Percentiles rank a stretch among this genome's conserved stretches.
These are phyloP conservation scores for Fusarium sororula DNA, from an alignment of 2,329 filamentous ascomycete genomes.

Conservation along the genomic window DNA sequence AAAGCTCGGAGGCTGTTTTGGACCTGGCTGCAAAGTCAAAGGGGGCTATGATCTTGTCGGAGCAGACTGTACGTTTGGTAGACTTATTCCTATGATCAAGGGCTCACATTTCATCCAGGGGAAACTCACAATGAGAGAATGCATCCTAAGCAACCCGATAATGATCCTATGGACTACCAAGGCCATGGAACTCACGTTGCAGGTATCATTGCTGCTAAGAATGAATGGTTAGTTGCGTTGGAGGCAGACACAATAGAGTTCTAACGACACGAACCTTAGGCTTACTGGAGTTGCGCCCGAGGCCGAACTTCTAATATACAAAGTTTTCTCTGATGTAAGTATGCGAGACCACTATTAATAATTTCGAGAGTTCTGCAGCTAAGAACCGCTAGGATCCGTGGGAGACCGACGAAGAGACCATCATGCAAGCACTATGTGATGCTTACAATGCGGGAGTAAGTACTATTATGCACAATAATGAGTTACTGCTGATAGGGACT, in stretches of 20 bases:
- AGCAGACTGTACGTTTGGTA: slow-evolving; percentile 40
- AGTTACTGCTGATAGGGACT: not conserved
- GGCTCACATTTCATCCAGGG: slow-evolving; percentile 39
- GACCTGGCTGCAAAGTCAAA: slow-evolving; percentile 50
- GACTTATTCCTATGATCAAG: not conserved
- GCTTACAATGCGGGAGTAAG: slow-evolving; percentile 48
- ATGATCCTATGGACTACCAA: slow-evolving; percentile 48
- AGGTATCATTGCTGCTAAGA: slow-evolving; percentile 59
- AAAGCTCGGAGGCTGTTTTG: slow-evolving; percentile 52
- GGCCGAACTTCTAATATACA: slow-evolving; percentile 55
- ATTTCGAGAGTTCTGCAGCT: not conserved
- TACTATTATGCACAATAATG: not conserved
- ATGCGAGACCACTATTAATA: not conserved
- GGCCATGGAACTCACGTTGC: slow-evolving; percentile 55
- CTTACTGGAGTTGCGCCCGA: slow-evolving; percentile 57
- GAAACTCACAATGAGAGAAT: slow-evolving; percentile 43
- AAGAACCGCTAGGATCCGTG: slow-evolving; percentile 35
- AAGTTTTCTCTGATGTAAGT: slow-evolving; percentile 52
- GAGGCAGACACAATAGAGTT: not conserved
- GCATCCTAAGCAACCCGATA: slow-evolving; percentile 47
- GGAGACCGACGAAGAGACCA: slow-evolving; percentile 47
- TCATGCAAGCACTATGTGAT: slow-evolving; percentile 50
- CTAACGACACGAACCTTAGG: slow-evolving; percentile 36
- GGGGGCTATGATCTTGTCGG: slow-evolving; percentile 53
- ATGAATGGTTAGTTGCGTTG: slow-evolving; percentile 42